Base-by-base conservation (phyloP, 2,329 filamentous ascomycete genomes). In the Stromatinia cepivora region DNA sequence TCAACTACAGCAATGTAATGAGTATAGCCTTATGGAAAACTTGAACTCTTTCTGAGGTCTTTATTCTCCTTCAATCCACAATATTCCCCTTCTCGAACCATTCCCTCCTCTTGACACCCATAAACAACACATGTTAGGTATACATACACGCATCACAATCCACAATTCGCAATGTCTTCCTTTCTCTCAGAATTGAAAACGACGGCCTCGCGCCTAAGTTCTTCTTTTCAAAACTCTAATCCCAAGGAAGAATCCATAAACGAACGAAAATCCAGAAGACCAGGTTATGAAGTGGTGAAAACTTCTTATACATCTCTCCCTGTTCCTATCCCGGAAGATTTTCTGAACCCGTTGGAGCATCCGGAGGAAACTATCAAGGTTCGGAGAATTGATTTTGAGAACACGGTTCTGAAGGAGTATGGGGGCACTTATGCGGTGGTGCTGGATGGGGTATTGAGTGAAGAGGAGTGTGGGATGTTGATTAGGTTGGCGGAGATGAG, bases 341-440 rank as follows among this genome's bases (percentile, higher is more conserved):
- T 87, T 75, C 82, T 88, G 50, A 71, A 78, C 6, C 79, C 81
- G 62, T 77, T 85, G 70, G 79, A 83, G 81, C 88, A 56, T 7
- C 34, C 46, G 15, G 50, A 54, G 22, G 31, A 63, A 10, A 8
- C 2, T 3, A 68, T 68, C 52, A 83, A 75, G 15, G 80, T 83
- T 54, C 77, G 77, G 3, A 78, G 78, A 22, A 83, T 92, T 74
- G 81, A 90, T 78, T 91, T 89, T 75, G 72, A 77, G 11, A 75
- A 80, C 58, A 83, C 82, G 25, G 72, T 75, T 0, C 76, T 92
- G 3, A 83, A 83, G 1, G 81, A 86, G 72, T 88, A 88, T 79
- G 78, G 81, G 34, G 80, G 81, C 45, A 74, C 79, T 22, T 89
- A 88, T 77, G 90, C 89, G 7, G 83, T 86, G 10, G 79, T 91